Base-by-base conservation (phyloP, 345 rosid genomes). In the Hibiscus trionum region DNA sequence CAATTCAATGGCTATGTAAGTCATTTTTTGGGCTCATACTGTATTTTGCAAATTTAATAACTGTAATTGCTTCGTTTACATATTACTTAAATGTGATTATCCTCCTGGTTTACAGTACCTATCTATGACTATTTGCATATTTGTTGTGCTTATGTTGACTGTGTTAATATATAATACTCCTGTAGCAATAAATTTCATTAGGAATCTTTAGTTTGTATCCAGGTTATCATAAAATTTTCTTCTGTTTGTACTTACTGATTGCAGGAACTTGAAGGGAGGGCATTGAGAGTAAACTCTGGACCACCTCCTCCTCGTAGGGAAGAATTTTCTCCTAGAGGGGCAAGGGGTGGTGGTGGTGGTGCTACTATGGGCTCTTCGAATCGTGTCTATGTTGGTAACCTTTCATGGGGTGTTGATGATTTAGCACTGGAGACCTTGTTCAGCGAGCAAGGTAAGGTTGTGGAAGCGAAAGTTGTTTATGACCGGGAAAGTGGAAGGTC, bases 401-500 rank as follows among this genome's bases (percentile, higher is more conserved):
- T 95, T 61, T 85, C 97, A 19, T 95, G 99, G 99, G 90, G 85
- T 60, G 97, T 95, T 6, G 97, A 95, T 79, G 91, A 92, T 79
- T 76, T 74, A 80, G 91, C 96, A 46, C 95, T 95, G 11, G 93
- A 90, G 86, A 81, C 69, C 76, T 73, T 95, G 84, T 95, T 92
- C 71, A 85, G 88, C n/a, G 96, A 88, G 82, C 89, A 88, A 66
- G 96, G 99, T 9, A 86, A 86, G 73, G 97, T 95, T 73, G 77
- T 88, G 71, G 99, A 95, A 64, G 99, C 97, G 16, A 95, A 72
- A 83, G 99, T 95, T 39, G 88, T 95, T 64, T 95, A 89, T 75
- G 99, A 95, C 79, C 79, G 97, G 81, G 97, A 92, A 61, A 92
- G 83, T 69, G 97, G 99, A 65, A 85, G 99, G 76, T 95, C 99